phyloP scores from a whole-genome alignment of 768 basidiomycete genomes.

The Dictyophora rubrovolvata region DNA sequence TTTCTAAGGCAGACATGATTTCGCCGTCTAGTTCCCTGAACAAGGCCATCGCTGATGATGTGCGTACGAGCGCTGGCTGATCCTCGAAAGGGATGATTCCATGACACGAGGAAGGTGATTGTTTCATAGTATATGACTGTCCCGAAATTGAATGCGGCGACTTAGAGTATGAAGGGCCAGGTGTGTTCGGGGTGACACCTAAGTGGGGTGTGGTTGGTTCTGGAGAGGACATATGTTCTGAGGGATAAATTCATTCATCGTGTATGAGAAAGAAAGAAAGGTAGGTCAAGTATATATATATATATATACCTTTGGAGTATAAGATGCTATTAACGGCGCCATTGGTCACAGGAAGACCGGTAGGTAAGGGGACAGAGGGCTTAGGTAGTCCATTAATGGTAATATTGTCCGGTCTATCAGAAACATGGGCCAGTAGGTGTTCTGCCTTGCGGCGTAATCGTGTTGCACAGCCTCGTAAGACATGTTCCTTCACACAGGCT shows the following conservation, averaged over 20 bases:
- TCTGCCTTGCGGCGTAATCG: slow-evolving; percentile 81
- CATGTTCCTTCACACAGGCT: slow-evolving; percentile 58
- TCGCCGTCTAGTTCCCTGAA: slow-evolving; percentile 53
- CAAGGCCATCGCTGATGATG: slow-evolving; percentile 59
- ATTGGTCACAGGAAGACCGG: slow-evolving; percentile 9
- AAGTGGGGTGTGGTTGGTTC: slow-evolving; percentile 1
- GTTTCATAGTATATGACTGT: slow-evolving; percentile 9
- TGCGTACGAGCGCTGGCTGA: slow-evolving; percentile 57
- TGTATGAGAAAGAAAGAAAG: background rate
- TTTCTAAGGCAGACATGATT: slow-evolving; percentile 23
- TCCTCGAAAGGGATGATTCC: slow-evolving; percentile 50
- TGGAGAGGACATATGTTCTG: background rate
- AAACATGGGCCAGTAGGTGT: slow-evolving; percentile 76
- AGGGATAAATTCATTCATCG: background rate
- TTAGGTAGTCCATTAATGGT: slow-evolving; percentile 47
- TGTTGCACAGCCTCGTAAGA: slow-evolving; percentile 70
- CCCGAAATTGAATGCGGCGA: background rate
- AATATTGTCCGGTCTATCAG: slow-evolving; percentile 70
- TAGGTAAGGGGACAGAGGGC: slow-evolving; percentile 31
- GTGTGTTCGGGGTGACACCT: slow-evolving; percentile 3
- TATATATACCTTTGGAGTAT: background rate
- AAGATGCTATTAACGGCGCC: background rate
- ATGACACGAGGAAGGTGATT: slow-evolving; percentile 15
- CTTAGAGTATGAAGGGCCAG: slow-evolving; percentile 2
- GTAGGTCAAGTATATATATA: no score